Conservation (phyloP, 2,329 filamentous ascomycete species). For the Ceratocystis albifundus region DNA sequence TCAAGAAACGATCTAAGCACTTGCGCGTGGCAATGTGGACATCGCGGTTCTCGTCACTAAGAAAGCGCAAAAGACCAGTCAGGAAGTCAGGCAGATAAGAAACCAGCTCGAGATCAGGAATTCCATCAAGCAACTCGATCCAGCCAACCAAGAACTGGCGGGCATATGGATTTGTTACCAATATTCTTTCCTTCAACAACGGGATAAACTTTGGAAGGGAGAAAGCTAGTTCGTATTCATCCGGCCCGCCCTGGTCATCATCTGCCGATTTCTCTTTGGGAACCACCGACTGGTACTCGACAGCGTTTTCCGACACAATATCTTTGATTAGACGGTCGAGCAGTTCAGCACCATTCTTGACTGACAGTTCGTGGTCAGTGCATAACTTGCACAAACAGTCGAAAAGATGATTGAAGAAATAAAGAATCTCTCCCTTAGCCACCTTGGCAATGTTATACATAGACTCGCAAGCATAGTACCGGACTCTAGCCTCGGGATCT, state of each 20-base stretch:
- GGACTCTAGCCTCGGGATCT: constrained; percentile 91
- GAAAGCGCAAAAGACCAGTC: constrained; percentile 76
- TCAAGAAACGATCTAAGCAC: constrained; percentile 78
- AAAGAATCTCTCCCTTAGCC: constrained; percentile 89
- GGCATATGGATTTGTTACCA: constrained; percentile 88
- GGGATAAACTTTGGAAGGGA: constrained; percentile 86
- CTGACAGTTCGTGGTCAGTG: constrained; percentile 88
- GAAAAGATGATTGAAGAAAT: constrained; percentile 98
- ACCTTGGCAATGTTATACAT: constrained; percentile 99
- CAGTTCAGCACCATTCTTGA: constrained; percentile 95
- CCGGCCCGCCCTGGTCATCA: constrained; percentile 39
- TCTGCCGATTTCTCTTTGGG: constrained; percentile 41
- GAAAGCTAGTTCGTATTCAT: constrained; percentile 54
- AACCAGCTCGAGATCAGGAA: constrained; percentile 90
- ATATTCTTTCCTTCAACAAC: constrained; percentile 83
- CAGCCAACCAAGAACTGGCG: constrained; percentile 91
- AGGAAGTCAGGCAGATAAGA: constrained; percentile 87
- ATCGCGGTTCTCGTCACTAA: constrained; percentile 82
- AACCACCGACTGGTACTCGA: constrained; percentile 84
- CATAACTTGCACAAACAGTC: constrained; percentile 94
- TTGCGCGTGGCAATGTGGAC: constrained; percentile 89
- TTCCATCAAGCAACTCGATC: constrained; percentile 90
- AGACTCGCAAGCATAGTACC: constrained; percentile 97
- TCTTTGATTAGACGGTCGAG: constrained; percentile 92
- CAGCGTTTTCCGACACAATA: constrained; percentile 87